Base-by-base conservation (phyloP, 2,329 filamentous ascomycete genomes). In the Clonostachys sp. region DNA sequence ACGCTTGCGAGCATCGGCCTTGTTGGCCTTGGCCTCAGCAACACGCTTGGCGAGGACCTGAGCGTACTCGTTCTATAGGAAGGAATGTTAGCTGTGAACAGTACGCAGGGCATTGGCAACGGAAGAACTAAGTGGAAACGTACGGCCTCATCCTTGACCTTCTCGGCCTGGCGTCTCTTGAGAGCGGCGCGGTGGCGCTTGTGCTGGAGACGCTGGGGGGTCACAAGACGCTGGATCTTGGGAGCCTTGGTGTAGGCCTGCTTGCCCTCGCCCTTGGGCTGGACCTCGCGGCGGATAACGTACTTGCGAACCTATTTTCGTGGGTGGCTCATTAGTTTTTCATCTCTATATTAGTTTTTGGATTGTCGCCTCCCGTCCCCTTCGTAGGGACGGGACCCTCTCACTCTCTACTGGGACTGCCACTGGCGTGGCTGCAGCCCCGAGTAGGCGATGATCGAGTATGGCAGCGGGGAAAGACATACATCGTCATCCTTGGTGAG, bases 401-500 rank as follows among this genome's bases (percentile, higher is more conserved):
- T 81, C 78, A 81, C 77, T 75, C 78, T 82, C 78, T 81, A 78
- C 68, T 71, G 71, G 60, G 68, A 67, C 71, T 71, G 71, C 64
- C 61, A 64, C 49, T 56, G 57, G 57, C 60, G 68, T 58, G 65
- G 60, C 57, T 66, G 70, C 71, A 74, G 71, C 62, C 68, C 68
- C 65, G 80, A 80, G 80, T 77, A 89, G 86, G 87, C 79, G 81
- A 87, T 81, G 82, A 86, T 75, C 64, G 67, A 68, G 67, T 70
- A 70, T 70, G 67, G 61, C 74, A 75, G 70, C 68, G 75, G 70
- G 68, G 65, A 68, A 72, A 65, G 65, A 91, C 89, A 84, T 88
- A 97, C 92, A 89, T 99, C 94, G 83, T 99, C 94, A 87, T 97
- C 91, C 91, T 97, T 97, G 89, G 87, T 92, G 84, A 99, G 89